Conservation (phyloP, 2,329 filamentous ascomycete genomes). For the Alternaria panax region DNA sequence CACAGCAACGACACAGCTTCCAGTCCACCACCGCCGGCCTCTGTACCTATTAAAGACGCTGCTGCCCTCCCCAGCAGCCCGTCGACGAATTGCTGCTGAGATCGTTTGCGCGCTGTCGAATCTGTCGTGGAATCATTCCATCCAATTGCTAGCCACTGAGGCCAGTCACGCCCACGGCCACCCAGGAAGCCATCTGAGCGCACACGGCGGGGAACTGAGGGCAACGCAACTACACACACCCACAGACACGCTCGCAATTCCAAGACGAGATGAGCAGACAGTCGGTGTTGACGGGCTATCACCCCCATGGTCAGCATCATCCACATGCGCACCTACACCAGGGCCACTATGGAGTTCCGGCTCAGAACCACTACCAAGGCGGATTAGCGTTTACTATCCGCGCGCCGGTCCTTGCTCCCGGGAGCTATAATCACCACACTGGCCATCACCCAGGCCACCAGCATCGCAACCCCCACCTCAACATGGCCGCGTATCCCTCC, state of each 20-base stretch:
- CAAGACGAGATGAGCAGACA: constrained; percentile 40
- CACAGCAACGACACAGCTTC: constrained; percentile 50
- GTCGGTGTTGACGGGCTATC: constrained; percentile 40
- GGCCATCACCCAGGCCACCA: constrained; percentile 38
- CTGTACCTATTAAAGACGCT: constrained; percentile 49
- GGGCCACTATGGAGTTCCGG: constrained; percentile 35
- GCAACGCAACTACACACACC: constrained; percentile 13
- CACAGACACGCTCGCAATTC: not conserved
- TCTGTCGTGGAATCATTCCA: constrained; percentile 44
- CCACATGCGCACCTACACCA: constrained; percentile 21
- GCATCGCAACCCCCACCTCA: constrained; percentile 38
- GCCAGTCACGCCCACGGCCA: constrained; percentile 35
- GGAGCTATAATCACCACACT: constrained; percentile 43
- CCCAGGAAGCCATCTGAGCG: constrained; percentile 16
- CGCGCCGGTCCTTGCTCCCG: constrained; percentile 50
- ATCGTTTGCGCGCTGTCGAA: constrained; percentile 38
- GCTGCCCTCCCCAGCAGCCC: constrained; percentile 44
- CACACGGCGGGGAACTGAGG: constrained; percentile 16
- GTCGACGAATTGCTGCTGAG: constrained; percentile 41
- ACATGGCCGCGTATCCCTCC: constrained; percentile 50
- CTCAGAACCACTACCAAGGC: constrained; percentile 37
- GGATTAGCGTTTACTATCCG: constrained; percentile 43
- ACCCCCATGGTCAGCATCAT: constrained; percentile 20
- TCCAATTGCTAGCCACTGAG: constrained; percentile 37
- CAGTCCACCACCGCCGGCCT: constrained; percentile 43